Conservation (phyloP, 2,329 filamentous ascomycete species). For the Pseudocercospora vitis region DNA sequence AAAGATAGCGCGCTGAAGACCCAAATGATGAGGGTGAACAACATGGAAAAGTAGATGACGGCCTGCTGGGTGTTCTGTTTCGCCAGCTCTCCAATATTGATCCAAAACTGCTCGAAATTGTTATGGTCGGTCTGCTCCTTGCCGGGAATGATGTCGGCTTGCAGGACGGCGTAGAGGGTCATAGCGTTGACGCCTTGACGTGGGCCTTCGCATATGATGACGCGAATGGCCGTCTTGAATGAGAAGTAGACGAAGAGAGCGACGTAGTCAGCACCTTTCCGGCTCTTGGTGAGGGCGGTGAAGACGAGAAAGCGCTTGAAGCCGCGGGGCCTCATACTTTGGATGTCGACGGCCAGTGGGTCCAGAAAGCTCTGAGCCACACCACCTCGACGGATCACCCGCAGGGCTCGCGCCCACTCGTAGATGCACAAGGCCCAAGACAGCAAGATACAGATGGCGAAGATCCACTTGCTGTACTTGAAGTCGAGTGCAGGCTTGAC, state of each 20-base stretch:
- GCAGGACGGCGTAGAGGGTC: conserved; percentile 82
- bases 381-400: conserved; percentile 79
- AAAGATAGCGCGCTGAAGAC: conserved; percentile 73
- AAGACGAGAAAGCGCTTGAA: conserved; percentile 93
- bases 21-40: conserved; percentile 90
- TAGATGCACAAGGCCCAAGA: conserved; percentile 80
- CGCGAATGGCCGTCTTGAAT: conserved; percentile 79
- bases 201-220: conserved; percentile 87
- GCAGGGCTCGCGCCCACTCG: conserved; percentile 75
- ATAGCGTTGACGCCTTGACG: conserved; percentile 88
- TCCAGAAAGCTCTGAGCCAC: conserved; percentile 92
- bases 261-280: conserved; percentile 85
- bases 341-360: conserved; percentile 77
- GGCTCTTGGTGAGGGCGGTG: conserved; percentile 83
- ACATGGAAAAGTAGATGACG: conserved; percentile 82
- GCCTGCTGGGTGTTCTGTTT: conserved; percentile 74
- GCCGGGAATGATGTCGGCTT: conserved; percentile 65
- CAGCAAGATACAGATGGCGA: conserved; percentile 85
- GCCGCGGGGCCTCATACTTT: conserved; percentile 78
- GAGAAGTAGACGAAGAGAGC: conserved; percentile 89
- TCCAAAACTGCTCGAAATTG: conserved; percentile 72
- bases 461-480: conserved; percentile 88
- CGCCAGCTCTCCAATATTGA: conserved; percentile 74
- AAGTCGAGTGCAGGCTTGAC: conserved; percentile 77
- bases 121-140: conserved; percentile 57